Evolutionary conservation across 2,329 filamentous ascomycete species (phyloP).

Genomic region (Cyclaneusma minus): DNA sequence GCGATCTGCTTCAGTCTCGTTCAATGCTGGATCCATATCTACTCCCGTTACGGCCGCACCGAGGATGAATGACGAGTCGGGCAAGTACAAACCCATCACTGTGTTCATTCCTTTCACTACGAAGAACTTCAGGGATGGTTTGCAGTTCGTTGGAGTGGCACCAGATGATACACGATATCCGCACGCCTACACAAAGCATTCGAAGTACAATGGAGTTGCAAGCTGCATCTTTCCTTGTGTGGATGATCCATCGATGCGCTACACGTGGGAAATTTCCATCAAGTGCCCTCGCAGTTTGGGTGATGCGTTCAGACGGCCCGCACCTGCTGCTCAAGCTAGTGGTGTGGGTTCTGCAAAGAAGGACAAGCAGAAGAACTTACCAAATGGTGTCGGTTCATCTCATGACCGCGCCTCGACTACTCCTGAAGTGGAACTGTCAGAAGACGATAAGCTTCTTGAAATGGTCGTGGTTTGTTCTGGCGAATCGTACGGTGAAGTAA

Average conservation of each 20-base stretch:
- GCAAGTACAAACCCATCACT: constrained; percentile 40
- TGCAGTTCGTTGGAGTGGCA: constrained; percentile 82
- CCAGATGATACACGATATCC: constrained; percentile 71
- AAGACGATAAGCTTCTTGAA: constrained; percentile 77
- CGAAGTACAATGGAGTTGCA: constrained; percentile 60
- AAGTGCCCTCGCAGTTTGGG: constrained; percentile 76
- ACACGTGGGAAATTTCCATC: constrained; percentile 78
- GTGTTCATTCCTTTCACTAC: constrained; percentile 65
- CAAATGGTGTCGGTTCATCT: constrained; percentile 1
- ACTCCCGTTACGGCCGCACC: constrained; percentile 15
- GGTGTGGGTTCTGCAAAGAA: constrained; percentile 24
- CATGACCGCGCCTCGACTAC: too few species aligned
- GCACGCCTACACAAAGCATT: constrained; percentile 80
- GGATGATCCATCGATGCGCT: constrained; percentile 68
- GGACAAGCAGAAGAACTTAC: constrained; percentile 9
- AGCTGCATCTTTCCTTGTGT: constrained; percentile 88
- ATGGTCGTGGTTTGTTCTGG: constrained; percentile 86
- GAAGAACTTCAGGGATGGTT: constrained; percentile 62
- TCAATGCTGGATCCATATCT: constrained; percentile 13
- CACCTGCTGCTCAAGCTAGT: constrained; percentile 22
- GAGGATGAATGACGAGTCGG: constrained; percentile 20
- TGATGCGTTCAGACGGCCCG: constrained; percentile 44
- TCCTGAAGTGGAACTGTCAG: constrained; percentile 27
- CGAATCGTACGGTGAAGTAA: constrained; percentile 67
- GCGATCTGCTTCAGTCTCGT: constrained; percentile 2